Base-by-base conservation (phyloP, 306 rosid genomes). In the Sindora glabra region DNA sequence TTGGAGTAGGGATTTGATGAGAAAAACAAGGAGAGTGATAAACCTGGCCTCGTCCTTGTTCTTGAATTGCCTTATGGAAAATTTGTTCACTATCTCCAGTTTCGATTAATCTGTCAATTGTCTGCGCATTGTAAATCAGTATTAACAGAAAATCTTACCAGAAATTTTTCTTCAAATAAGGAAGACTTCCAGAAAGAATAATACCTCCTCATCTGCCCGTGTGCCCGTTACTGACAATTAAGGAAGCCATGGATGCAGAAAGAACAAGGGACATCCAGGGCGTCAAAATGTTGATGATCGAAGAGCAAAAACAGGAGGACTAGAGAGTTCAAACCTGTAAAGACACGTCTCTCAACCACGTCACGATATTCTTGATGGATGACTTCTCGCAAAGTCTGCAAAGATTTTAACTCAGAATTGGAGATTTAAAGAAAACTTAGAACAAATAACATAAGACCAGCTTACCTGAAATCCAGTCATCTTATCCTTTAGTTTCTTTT, bases 21-120 rank as follows among this genome's bases (percentile, higher is more conserved):
- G 40, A 40, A 16, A 36, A 41, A 14, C 9, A 26, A 60, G 26
- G 19, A 29, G 42, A 65, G 37, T 37, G 72, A 62, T 58, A 57
- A 42, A 92, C 98, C 98, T 66, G 96, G 77, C 96, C 96, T 77
- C 98, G 78, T 23, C 98, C 98, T 69, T 92, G 98, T 78, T 92
- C 95, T 29, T 78, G 95, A 64, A 92, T 86, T 51, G 98, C 98
- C 83, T 92, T 92, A 48, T 88, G 85, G 75, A 88, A 92, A 70
- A 88, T 88, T 65, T 92, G 95, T 75, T 92, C 96, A 38, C 96
- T 79, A 19, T 92, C 96, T 67, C 98, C 98, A 5, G 95, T 92
- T 77, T 92, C 98, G 60, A 92, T 88, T 70, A 92, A 80, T 80
- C 85, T 88, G 69, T 92, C 96, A 74, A 92, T 81, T 57, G 98